Evolutionary conservation across 352 stramenopile genomes (phyloP).

Genomic region (Pythium scleroteichum): DNA sequence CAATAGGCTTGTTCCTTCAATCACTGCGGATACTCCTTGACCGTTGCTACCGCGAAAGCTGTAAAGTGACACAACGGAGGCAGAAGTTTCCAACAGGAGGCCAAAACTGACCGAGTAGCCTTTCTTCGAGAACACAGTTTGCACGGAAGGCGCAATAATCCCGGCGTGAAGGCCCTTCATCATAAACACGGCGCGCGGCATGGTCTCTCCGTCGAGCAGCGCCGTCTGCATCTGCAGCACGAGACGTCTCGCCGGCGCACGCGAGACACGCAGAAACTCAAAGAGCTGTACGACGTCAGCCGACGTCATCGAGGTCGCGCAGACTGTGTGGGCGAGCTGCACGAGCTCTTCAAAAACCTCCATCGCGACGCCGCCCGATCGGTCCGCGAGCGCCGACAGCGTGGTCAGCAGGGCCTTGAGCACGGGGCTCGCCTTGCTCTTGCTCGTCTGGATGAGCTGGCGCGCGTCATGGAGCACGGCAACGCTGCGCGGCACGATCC

Average conservation of each 20-base stretch:
- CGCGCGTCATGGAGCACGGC: slow-evolving; percentile 19
- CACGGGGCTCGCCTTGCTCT: slow-evolving; percentile 31
- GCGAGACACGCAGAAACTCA: slow-evolving; percentile 63
- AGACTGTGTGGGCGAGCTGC: slow-evolving; percentile 47
- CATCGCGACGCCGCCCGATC: slow-evolving; percentile 24
- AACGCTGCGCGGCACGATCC: slow-evolving; percentile 20
- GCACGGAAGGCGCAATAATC: slow-evolving; percentile 58
- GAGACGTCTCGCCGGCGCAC: slow-evolving; percentile 40
- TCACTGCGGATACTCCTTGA: slow-evolving; percentile 62
- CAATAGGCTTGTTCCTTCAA: slow-evolving; percentile 58
- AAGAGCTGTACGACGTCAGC: slow-evolving; percentile 69
- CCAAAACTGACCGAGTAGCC: slow-evolving; percentile 77
- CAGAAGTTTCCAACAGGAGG: slow-evolving; percentile 41
- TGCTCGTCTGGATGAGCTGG: slow-evolving; percentile 15
- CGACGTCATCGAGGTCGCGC: slow-evolving; percentile 57
- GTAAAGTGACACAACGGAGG: slow-evolving; percentile 51
- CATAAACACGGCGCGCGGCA: slow-evolving; percentile 68
- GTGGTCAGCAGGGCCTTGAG: slow-evolving; percentile 52
- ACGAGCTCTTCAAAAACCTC: slow-evolving; percentile 42
- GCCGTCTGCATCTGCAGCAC: slow-evolving; percentile 61
- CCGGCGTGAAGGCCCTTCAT: slow-evolving; percentile 66
- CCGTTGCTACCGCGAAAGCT: slow-evolving; percentile 77
- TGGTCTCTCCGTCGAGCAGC: slow-evolving; percentile 53
- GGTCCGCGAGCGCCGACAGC: slow-evolving; percentile 40
- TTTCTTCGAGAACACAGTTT: slow-evolving; percentile 70